Evolutionary conservation across 768 basidiomycete species (phyloP).

Genomic region (Pleurotus giganteus): DNA sequence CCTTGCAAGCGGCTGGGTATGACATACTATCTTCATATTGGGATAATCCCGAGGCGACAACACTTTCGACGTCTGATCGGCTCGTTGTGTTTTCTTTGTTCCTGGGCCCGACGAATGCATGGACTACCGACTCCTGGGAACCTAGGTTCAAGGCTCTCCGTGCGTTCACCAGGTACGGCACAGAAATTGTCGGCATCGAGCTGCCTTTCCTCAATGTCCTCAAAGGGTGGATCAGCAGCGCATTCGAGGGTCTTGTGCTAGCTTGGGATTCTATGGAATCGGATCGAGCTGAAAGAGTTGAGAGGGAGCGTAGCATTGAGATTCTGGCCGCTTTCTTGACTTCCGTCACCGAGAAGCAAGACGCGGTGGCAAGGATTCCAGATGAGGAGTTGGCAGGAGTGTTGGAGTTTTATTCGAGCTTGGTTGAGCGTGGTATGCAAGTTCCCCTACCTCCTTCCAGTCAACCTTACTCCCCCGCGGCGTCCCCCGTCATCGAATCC

Average conservation of each 20-base stretch:
- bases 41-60: constrained; percentile 51
- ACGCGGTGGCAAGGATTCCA: constrained; percentile 58
- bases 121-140: constrained; percentile 73
- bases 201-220: constrained; percentile 50
- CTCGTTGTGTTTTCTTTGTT: constrained; percentile 67
- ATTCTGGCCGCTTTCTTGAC: constrained; percentile 58
- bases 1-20: constrained; percentile 65
- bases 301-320: constrained; percentile 65
- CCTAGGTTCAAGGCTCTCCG: constrained; percentile 64
- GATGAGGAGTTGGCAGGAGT: constrained; percentile 57
- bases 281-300: constrained; percentile 43
- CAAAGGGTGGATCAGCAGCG: constrained; percentile 64
- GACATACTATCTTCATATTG: constrained; percentile 72
- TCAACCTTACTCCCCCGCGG: constrained; percentile 24
- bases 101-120: constrained; percentile 40
- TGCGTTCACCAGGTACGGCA: constrained; percentile 59
- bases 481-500: constrained; percentile 29
- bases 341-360: constrained; percentile 44
- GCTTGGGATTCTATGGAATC: constrained; percentile 26
- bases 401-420: constrained; percentile 54
- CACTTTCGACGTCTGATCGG: constrained; percentile 53
- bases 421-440: constrained; percentile 55
- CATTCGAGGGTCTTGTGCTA: constrained; percentile 51
- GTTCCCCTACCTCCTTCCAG: constrained; percentile 21
- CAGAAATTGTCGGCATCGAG: constrained; percentile 66